phyloP scores from a whole-genome alignment of 176 grass and related monocot genomes.

The Lolium multiflorum region DNA sequence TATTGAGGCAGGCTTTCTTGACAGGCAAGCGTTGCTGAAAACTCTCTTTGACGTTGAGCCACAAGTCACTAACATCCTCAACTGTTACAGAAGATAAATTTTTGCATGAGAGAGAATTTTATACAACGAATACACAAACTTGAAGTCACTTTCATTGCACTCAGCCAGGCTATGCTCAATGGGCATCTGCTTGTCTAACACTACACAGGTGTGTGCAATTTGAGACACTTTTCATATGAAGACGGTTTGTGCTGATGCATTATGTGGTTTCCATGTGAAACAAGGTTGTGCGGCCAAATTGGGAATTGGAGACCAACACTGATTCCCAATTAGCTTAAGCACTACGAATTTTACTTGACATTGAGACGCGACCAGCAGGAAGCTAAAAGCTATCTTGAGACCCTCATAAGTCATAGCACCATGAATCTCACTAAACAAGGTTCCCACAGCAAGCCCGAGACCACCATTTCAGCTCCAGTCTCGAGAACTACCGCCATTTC shows the following conservation, averaged over 20 bases:
- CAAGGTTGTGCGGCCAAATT: background rate
- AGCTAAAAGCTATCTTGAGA: conserved; percentile 8
- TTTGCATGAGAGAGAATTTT: conserved; percentile 15
- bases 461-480: background rate
- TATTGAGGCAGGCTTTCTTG: conserved; percentile 92
- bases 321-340: conserved; percentile 16
- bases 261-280: background rate
- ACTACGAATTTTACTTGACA: conserved; percentile 22
- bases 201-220: background rate
- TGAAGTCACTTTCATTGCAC: conserved; percentile 1
- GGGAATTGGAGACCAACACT: background rate
- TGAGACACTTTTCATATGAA: background rate
- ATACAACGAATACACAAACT: conserved; percentile 1
- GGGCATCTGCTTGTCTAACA: background rate
- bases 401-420: background rate
- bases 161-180: background rate
- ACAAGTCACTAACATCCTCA: conserved; percentile 96
- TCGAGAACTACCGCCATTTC: background rate
- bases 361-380: background rate
- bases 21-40: conserved; percentile 79
- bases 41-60: conserved; percentile 83
- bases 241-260: background rate
- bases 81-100: conserved; percentile 54
- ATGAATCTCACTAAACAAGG: conserved; percentile 9
- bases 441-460: background rate